Base-by-base conservation (phyloP, 371 early-diverging fungal genomes). In the Mucor mucedo region DNA sequence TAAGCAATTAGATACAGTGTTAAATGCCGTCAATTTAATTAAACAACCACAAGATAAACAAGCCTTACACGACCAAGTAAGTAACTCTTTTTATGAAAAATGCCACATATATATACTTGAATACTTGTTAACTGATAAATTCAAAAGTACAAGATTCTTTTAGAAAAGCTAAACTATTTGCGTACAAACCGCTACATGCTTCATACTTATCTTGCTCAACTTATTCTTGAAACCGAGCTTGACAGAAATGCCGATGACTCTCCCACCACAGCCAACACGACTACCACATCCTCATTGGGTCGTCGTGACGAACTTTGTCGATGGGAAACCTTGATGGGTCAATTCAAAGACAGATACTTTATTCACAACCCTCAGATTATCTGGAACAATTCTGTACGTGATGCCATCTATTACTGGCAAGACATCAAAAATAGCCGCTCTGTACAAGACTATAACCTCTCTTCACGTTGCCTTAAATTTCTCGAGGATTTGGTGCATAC, bases 291-390 rank as follows among this genome's bases (percentile, higher is more conserved):
- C 3, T 63, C 59, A 13, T 45, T 44, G 8, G 27, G 63, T 16
- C 58, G 52, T 11, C 41, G 41, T 3, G 39, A 58, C 32, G 45
- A 58, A 10, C 33, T 65, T 6, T 54, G 50, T 14, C 44, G 57
- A 14, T 74, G 77, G 75, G 72, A 69, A 6, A 64, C 52, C 30
- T 33, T 62, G 1, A 65, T 69, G 58, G 72, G 72, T 5, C 67
- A 55, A 27, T 75, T 77, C 40, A 53, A 60, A 30, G 58, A 66
- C 27, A 56, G 68, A 9, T 72, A 45, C 38, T 55, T 71, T 38
- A 62, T 77, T 3, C 70, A 77, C 29, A 72, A 69, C 44, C 75
- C 77, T 2, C 66, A 75, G 33, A 63, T 72, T 29, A 60, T 77
- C 10, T 77, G 67, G 70, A 77, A 75, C 40, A 72, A 66, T 28